These are phyloP conservation scores for Arthrocladium fulminans DNA, from an alignment of 2,329 filamentous ascomycete species.

Conservation along the genomic window DNA sequence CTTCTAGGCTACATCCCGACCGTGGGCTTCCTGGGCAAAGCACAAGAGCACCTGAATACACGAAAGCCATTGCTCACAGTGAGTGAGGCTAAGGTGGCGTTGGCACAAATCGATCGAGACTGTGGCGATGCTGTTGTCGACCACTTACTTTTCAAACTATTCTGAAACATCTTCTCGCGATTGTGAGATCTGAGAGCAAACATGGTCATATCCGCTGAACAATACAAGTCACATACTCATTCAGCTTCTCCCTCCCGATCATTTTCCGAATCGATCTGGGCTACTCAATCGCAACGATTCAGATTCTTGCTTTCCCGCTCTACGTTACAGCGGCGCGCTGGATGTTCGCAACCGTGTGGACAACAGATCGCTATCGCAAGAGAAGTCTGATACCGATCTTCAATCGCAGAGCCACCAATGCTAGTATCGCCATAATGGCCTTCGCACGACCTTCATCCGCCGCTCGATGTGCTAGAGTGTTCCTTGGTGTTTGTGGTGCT, in stretches of 20 bases:
- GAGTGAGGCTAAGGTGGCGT: constrained; percentile 7
- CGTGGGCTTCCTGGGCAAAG: constrained; percentile 12
- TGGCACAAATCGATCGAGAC: constrained; percentile 45
- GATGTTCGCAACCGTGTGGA: constrained; percentile 45
- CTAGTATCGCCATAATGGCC: constrained; percentile 54
- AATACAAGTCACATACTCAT: constrained; percentile 61
- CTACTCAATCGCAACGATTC: constrained; percentile 54
- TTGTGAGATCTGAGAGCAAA: constrained; percentile 41
- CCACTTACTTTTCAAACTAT: constrained; percentile 41
- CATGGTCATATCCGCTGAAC: constrained; percentile 10
- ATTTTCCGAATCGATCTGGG: constrained; percentile 57
- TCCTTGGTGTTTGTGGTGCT: constrained; percentile 62
- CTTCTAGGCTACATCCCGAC: constrained; percentile 14
- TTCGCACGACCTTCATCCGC: constrained; percentile 45
- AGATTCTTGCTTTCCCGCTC: constrained; percentile 64
- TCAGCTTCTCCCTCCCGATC: constrained; percentile 71
- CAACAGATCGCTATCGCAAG: not conserved
- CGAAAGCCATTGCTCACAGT: constrained; percentile 12
- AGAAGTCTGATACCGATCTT: constrained; percentile 25
- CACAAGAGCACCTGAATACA: not conserved
- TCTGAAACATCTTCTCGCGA: constrained; percentile 39
- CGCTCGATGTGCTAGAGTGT: constrained; percentile 63
- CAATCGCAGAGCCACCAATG: constrained; percentile 31
- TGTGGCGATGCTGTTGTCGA: constrained; percentile 44
- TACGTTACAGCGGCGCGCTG: constrained; percentile 53